Percentiles rank a stretch among this genome's conserved stretches.
These are phyloP conservation scores for Sphagnum fallax DNA, from an alignment of 228 moss, liverwort and hornwort species.

Conservation along the genomic window DNA sequence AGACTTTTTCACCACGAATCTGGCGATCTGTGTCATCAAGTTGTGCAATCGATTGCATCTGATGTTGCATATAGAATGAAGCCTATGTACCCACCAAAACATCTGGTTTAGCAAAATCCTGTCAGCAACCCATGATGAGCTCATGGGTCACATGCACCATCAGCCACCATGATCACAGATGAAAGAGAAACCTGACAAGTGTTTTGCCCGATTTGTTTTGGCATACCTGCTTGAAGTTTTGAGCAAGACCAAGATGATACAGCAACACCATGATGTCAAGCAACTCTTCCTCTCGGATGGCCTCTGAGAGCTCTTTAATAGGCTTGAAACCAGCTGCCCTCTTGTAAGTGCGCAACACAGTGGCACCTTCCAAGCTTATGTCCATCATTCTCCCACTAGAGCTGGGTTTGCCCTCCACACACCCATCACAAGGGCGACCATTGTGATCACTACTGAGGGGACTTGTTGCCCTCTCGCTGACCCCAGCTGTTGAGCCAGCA, in stretches of 20 bases:
- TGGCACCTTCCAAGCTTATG: slow-evolving; percentile 38
- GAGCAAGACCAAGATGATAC: slow-evolving; percentile 86
- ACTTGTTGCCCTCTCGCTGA: slow-evolving; percentile 78
- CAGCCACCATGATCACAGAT: not conserved
- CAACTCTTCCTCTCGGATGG: slow-evolving; percentile 95
- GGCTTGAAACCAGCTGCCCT: slow-evolving; percentile 71
- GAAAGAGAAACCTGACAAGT: not conserved
- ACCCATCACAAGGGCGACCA: slow-evolving; percentile 65
- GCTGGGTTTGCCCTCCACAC: slow-evolving; percentile 84
- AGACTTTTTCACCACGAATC: slow-evolving; percentile 64
- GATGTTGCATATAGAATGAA: slow-evolving; percentile 80
- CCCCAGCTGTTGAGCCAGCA: slow-evolving; percentile 39
- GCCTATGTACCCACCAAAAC: slow-evolving; percentile 34
- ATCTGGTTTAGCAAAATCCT: not conserved
- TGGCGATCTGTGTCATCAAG: slow-evolving; percentile 94
- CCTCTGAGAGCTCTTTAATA: slow-evolving; percentile 91
- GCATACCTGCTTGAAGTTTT: slow-evolving; percentile 88
- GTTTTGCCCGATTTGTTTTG: not conserved
- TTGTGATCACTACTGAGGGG: slow-evolving; percentile 61
- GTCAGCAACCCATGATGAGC: not conserved
- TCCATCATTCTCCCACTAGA: slow-evolving; percentile 86
- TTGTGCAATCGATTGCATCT: slow-evolving; percentile 85
- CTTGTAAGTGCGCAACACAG: slow-evolving; percentile 46
- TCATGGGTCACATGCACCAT: not conserved
- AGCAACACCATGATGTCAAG: slow-evolving; percentile 80